phyloP scores from a whole-genome alignment of 495 filamentous ascomycete genomes.

The Penicillium diatomitis region DNA sequence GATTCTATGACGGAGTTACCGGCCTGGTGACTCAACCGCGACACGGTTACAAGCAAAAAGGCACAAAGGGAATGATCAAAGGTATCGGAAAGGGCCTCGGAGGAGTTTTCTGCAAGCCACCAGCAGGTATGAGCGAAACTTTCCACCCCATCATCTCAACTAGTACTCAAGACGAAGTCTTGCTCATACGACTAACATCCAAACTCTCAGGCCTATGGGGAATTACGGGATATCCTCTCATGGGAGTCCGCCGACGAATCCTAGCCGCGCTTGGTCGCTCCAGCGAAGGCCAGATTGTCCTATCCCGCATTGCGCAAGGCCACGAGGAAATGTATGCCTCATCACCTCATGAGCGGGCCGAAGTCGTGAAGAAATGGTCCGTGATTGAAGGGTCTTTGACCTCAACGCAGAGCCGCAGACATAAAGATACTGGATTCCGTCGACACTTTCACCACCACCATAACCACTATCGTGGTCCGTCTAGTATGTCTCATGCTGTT shows the following conservation, averaged over 20 bases:
- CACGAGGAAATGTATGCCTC: conserved; percentile 18
- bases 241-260: conserved; percentile 64
- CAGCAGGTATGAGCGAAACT: conserved; percentile 50
- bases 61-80: conserved; percentile 58
- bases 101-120: conserved; percentile 60
- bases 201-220: conserved; percentile 46
- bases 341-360: conserved; percentile 6
- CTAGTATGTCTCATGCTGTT: too few species aligned
- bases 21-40: conserved; percentile 66
- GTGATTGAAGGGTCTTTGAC: conserved; percentile 6
- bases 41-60: conserved; percentile 58
- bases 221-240: conserved; percentile 62
- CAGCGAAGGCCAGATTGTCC: conserved; percentile 8
- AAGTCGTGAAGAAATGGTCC: conserved; percentile 14
- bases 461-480: not conserved
- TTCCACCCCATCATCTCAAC: too few species aligned
- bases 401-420: too few species aligned
- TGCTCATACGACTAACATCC: too few species aligned
- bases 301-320: conserved; percentile 17
- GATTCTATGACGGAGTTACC: conserved; percentile 63
- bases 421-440: too few species aligned
- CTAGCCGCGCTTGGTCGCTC: conserved; percentile 35
- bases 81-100: conserved; percentile 70
- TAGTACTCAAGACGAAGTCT: too few species aligned
- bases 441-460: not conserved